Base-by-base conservation (phyloP, 331 rosid species). In the Malus hybrid region DNA sequence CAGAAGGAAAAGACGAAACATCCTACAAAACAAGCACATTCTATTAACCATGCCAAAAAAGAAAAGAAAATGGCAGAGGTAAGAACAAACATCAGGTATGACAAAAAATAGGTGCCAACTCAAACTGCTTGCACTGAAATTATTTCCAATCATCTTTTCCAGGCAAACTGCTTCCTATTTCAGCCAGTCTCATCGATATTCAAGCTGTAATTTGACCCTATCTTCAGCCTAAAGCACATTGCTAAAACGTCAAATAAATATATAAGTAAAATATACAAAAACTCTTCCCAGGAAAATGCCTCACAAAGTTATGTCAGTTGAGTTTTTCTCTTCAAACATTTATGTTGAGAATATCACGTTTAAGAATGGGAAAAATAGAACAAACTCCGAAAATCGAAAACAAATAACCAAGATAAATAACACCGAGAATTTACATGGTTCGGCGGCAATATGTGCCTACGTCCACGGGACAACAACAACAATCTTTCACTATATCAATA, bases 21-120 rank as follows among this genome's bases (percentile, higher is more conserved):
- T 76, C 86, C 87, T 86, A 71, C 70, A 83, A 67, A 39, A 52
- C 61, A 69, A 13, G 63, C 9, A 62, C 10, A 73, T 52, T 61
- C 65, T 13, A 44, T 57, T 69, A 74, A 65, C 61, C 16, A 32
- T 16, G 3, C 69, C 27, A 32, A 32, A 65, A 32, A 65, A 18
- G 14, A 18, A 32, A 31, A 32, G n/a, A 18, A 1, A 18, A 65
- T 2, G 46, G 12, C 33, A 15, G 31, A n/a, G 57, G 59, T 2
- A 24, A 29, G 57, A 22, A 6, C 65, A 33, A 39, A 10, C 27
- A 12, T 27, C 36, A 62, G 10, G 22, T 28, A 14, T 8, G 13
- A 29, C 63, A 39, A 31, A 27, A 6, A 64, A 31, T 39, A 64
- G 29, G 12, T 36, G 27, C 65, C 34, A 60, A 52, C 69, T 56